Percentiles rank a stretch among this genome's conserved stretches.
These are phyloP conservation scores for Xerocomus potaroensis DNA, from an alignment of 768 basidiomycete genomes.

Conservation along the genomic window DNA sequence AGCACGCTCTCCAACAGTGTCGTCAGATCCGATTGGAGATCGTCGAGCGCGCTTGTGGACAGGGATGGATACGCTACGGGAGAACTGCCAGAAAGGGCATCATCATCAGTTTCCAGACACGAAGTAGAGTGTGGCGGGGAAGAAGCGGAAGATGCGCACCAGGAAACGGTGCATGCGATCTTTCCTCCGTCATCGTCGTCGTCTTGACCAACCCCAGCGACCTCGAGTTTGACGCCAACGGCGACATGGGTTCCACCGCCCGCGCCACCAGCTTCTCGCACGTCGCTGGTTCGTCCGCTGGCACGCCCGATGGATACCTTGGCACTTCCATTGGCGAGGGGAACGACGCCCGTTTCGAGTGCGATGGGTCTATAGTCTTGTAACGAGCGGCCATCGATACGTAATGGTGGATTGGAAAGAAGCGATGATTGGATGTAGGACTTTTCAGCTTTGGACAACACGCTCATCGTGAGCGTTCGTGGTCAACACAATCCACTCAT, in stretches of 20 bases:
- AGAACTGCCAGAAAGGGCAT: constrained; percentile 49
- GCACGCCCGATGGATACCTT: constrained; percentile 64
- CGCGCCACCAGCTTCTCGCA: constrained; percentile 70
- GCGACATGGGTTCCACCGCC: constrained; percentile 77
- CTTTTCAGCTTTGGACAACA: constrained; percentile 71
- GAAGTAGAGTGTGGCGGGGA: no score
- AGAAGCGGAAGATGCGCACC: constrained; percentile 47
- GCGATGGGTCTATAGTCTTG: constrained; percentile 64
- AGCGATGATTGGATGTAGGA: constrained; percentile 71
- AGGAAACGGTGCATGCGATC: constrained; percentile 66
- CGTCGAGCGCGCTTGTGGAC: constrained; percentile 60
- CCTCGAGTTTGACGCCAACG: constrained; percentile 77
- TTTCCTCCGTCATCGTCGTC: constrained; percentile 55
- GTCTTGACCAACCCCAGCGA: constrained; percentile 47
- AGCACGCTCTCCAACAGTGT: constrained; percentile 59
- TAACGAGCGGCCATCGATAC: constrained; percentile 70
- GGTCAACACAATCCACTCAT: no score
- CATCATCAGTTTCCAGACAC: constrained; percentile 31
- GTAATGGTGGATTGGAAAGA: constrained; percentile 53
- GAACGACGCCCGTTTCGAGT: constrained; percentile 74
- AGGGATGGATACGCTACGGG: constrained; percentile 76
- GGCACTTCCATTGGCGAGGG: constrained; percentile 83
- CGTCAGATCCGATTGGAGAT: constrained; percentile 71
- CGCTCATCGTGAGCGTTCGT: no score
- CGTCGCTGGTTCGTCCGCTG: constrained; percentile 65